phyloP scores from a whole-genome alignment of 768 basidiomycete genomes.

The Boletus sensibilis region DNA sequence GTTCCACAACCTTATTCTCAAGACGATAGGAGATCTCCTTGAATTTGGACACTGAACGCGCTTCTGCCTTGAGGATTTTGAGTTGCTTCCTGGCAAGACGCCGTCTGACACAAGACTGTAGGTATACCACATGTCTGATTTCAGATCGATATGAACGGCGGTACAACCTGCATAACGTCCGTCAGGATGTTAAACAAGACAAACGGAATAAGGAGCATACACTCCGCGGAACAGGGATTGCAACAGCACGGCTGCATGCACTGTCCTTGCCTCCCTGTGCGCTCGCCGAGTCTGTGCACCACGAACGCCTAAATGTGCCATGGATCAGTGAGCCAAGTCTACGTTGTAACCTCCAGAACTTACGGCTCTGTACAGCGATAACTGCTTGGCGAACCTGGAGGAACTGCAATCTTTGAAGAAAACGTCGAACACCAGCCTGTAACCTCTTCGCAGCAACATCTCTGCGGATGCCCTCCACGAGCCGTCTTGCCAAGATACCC shows the following conservation, averaged over 20 bases:
- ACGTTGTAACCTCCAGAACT: conserved; percentile 35
- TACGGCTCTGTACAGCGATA: conserved; percentile 81
- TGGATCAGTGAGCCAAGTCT: conserved; percentile 6
- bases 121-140: conserved; percentile 69
- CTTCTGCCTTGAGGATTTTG: conserved; percentile 80
- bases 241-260: conserved; percentile 64
- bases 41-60: conserved; percentile 96
- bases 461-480: conserved; percentile 69
- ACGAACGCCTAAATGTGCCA: conserved; percentile 55
- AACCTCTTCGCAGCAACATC: conserved; percentile 74
- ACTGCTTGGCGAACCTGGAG: conserved; percentile 59
- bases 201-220: conserved; percentile 50
- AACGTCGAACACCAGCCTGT: conserved; percentile 71
- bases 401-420: conserved; percentile 71
- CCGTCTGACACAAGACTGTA: conserved; percentile 92
- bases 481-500: conserved; percentile 70
- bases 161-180: conserved; percentile 42
- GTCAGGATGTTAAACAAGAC: conserved; percentile 3
- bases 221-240: conserved; percentile 87
- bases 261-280: conserved; percentile 54
- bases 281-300: conserved; percentile 66
- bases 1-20: conserved; percentile 99
- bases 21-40: conserved; percentile 97
- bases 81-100: conserved; percentile 85
- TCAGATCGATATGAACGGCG: conserved; percentile 58